phyloP scores from a whole-genome alignment of 176 grass and related monocot genomes.

The Ampelocalamus luodianensis region DNA sequence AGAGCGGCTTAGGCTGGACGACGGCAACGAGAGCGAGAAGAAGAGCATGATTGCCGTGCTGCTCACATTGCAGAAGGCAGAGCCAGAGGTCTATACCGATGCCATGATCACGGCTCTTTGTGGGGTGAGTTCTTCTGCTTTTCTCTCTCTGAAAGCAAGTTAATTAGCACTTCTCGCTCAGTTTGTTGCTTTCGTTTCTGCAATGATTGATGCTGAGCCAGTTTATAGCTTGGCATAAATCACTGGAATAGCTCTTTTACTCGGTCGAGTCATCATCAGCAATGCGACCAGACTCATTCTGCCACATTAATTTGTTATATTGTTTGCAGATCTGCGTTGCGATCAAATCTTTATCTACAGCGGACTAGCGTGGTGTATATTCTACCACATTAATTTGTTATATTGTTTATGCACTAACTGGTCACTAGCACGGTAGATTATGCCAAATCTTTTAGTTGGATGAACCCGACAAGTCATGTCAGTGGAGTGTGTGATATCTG shows the following conservation, averaged over 20 bases:
- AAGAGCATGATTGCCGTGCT: conserved; percentile 52
- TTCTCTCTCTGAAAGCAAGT: not conserved
- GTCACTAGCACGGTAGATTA: not conserved
- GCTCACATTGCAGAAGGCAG: conserved; percentile 38
- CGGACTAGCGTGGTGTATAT: not conserved
- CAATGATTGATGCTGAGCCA: not conserved
- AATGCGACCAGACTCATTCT: not conserved
- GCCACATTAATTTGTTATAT: not conserved
- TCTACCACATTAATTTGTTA: no score
- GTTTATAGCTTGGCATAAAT: no score
- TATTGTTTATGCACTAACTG: not conserved
- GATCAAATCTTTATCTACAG: no score
- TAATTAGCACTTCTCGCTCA: not conserved
- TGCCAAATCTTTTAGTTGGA: not conserved
- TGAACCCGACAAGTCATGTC: not conserved
- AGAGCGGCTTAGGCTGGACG: conserved; percentile 11
- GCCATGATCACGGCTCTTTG: conserved; percentile 43
- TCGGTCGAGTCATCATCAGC: not conserved
- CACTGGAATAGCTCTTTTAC: not conserved
- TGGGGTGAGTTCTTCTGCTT: not conserved
- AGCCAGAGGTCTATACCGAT: conserved; percentile 61
- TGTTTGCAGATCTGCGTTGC: no score
- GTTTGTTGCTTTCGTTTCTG: not conserved
- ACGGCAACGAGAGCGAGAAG: not conserved
- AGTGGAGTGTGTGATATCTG: not conserved